These are phyloP conservation scores for Hypoxylon rickii DNA, from an alignment of 495 filamentous ascomycete genomes.

Conservation along the genomic window DNA sequence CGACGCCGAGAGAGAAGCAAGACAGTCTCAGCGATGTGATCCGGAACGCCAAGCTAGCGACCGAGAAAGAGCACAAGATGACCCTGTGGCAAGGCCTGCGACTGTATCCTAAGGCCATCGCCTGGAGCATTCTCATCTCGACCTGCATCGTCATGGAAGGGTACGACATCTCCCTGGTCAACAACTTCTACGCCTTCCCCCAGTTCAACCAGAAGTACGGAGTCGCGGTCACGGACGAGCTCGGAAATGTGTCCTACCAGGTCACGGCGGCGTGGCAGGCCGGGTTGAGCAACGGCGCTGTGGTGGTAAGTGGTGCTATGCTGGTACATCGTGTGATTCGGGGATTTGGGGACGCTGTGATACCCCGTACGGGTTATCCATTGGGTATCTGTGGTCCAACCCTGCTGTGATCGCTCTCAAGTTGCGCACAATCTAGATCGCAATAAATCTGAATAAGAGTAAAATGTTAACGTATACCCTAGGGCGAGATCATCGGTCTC, in stretches of 20 bases:
- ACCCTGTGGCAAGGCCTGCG: conserved; percentile 56
- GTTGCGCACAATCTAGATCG: too few relatives aligned
- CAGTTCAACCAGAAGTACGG: conserved; percentile 76
- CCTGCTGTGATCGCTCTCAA: too few relatives aligned
- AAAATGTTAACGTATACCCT: background rate
- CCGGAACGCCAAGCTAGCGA: conserved; percentile 49
- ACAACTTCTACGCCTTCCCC: conserved; percentile 61
- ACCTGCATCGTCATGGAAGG: conserved; percentile 70
- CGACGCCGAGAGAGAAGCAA: conserved; percentile 28
- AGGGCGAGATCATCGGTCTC: conserved; percentile 75
- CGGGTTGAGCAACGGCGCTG: conserved; percentile 66
- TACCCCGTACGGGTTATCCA: too few relatives aligned
- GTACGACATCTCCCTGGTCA: conserved; percentile 63
- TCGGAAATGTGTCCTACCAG: conserved; percentile 63
- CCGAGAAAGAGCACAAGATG: conserved; percentile 60
- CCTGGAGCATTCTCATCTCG: conserved; percentile 64
- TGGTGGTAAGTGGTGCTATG: conserved; percentile 55
- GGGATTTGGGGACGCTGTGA: too few relatives aligned
- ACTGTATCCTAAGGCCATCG: conserved; percentile 61
- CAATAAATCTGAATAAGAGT: too few relatives aligned
- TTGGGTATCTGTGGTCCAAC: too few relatives aligned
- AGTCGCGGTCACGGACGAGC: conserved; percentile 43
- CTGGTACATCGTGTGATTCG: too few relatives aligned
- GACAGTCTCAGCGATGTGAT: conserved; percentile 48
- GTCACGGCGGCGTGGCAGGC: conserved; percentile 77